phyloP scores from a whole-genome alignment of 495 filamentous ascomycete species.

The Penicillium lividum region DNA sequence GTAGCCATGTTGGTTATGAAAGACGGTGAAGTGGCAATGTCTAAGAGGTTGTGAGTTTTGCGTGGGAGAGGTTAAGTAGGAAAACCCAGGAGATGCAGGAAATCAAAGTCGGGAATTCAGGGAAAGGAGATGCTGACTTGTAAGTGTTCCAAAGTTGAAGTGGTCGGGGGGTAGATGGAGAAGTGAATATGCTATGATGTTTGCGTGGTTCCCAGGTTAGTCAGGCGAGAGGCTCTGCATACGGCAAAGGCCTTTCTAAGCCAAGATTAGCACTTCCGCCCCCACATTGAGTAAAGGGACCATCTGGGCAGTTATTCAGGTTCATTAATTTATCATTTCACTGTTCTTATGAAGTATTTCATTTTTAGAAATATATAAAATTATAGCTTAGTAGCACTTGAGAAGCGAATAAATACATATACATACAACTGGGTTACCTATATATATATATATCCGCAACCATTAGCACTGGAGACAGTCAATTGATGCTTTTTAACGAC shows the following conservation, averaged over 20 bases:
- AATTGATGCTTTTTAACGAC: no score
- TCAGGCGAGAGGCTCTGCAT: not conserved
- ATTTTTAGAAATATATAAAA: no score
- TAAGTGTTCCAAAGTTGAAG: not conserved
- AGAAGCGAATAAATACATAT: no score
- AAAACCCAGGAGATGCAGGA: no score
- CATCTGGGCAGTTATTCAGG: not conserved
- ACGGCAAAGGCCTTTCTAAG: not conserved
- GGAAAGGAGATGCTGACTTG: not conserved
- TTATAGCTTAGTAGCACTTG: no score
- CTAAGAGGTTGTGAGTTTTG: not conserved
- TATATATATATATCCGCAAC: no score
- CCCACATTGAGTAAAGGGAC: not conserved
- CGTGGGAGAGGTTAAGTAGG: no score
- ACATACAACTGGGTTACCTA: no score
- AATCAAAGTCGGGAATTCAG: no score
- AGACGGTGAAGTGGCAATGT: conserved; percentile 1
- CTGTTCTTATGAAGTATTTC: no score
- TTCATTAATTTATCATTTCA: no score
- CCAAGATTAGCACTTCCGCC: not conserved
- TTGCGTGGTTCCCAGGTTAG: not conserved
- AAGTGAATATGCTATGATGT: not conserved
- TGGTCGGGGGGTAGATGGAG: not conserved
- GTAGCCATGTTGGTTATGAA: conserved; percentile 16
- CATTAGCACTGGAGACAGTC: no score